Evolutionary conservation across 495 filamentous ascomycete species (phyloP), one percentile per base, ranked within the genome.

Genomic region (Aspergillus cavernicola): DNA sequence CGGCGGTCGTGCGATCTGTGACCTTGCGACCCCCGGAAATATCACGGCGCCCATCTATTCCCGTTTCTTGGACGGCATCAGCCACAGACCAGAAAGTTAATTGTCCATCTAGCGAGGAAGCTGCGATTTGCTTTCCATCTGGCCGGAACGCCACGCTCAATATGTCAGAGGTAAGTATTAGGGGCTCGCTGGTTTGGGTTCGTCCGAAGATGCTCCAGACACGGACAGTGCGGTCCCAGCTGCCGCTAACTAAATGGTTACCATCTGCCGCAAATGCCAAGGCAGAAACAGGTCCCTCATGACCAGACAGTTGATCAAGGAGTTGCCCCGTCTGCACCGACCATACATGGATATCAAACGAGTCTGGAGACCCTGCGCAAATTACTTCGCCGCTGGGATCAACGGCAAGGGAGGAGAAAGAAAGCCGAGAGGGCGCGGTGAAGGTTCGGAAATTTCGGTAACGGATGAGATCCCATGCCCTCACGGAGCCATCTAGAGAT

Each of bases 361-460:
- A 95, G 66, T 97, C 93, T 11, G 95, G 77, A 23, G 91, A 96
- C 1, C 95, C 93, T 8, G 93, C 93, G 58, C 92, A 96, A 29
- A 98, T 85, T 8, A 98, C 85, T 64, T 98, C 93, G 46, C 92
- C 92, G 57, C 88, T 92, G 4, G 93, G 93, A 60, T 98, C 95
- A n/a, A 97, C 91, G 10, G 93, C 90, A 51, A 98, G 74, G 51
- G 85, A 95, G 5, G 90, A 90, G 68, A 98, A 98, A 5, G 90
- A 92, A 12, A 98, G 70, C 37, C 92, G 80, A 39, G 89, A 89
- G 23, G 95, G 89, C 3, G 95, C 91, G 19, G 92, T 97, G 60
- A 98, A 97, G 0, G 93, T 96, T 59, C 91, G 79, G 74, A 98
- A 98, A 67, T 97, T 97, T 60, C 93, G 83, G 70, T 96, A 98